Evolutionary conservation across 139 green algal species (phyloP), one percentile per base, ranked within the genome.

Genomic region (Tetraselmis chui): DNA sequence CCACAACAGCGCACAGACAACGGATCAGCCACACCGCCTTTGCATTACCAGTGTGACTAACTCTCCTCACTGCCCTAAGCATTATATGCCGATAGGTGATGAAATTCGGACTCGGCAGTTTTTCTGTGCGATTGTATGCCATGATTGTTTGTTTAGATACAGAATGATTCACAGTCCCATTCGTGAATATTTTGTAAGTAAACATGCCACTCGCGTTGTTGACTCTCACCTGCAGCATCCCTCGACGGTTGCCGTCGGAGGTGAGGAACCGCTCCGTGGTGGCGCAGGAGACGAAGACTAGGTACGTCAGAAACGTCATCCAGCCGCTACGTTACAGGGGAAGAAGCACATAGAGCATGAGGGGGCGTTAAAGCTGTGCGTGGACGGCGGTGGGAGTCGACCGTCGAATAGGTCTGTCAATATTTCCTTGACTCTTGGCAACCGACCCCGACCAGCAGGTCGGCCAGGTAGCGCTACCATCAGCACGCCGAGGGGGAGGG

Each of bases 271-370:
- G n/a, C 67, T 87, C 80, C 28, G 81, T 79, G 25, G 67, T 31
- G 26, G 74, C 84, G 84, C 84, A 87, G 1, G 84, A 28, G 76
- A 79, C 80, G 76, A 84, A 87, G 45, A 80, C 79, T 27, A 87
- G 76, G 31, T 59, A 82, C 24, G 80, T 84, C 23, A 82, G 32
- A 23, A 84, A 30, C 30, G 84, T 87, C 84, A 87, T 84, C 84
- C 84, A 87, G 22, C 78, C 84, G 24, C 74, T 58, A 59, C 80
- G 84, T 31, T 79, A 67, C n/a, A 84, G 84, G 28, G 77, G 79
- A 22, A 59, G 76, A 32, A 84, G 74, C 45, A 67, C 18, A 67
- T 5, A 67, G 45, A 67, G 45, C 45, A 5, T 67, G 45, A 67
- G 5, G 45, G 45, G 11, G 45, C 45, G 45, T 18, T 18, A 67